phyloP scores from a whole-genome alignment of 2,329 filamentous ascomycete genomes.

The Fusarium scirpi region DNA sequence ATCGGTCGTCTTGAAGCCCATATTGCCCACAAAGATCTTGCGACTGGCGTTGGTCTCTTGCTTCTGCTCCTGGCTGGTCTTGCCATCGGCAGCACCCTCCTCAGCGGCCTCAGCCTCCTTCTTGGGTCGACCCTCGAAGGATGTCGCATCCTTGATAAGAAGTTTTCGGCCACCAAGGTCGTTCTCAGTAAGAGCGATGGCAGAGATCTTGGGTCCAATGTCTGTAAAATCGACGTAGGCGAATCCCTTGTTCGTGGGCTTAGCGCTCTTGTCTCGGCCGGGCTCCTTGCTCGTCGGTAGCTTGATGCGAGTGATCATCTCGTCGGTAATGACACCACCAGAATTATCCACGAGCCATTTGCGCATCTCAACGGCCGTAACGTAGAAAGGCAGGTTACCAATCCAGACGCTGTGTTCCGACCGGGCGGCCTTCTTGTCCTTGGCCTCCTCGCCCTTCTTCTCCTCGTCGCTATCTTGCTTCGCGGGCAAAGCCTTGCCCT shows the following conservation, averaged over 20 bases:
- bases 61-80: constrained; percentile 53
- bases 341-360: constrained; percentile 82
- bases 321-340: constrained; percentile 72
- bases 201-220: constrained; percentile 76
- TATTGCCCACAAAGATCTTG: constrained; percentile 92
- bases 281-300: constrained; percentile 74
- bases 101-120: constrained; percentile 62
- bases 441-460: constrained; percentile 51
- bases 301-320: constrained; percentile 86
- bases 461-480: constrained; percentile 55
- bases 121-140: constrained; percentile 88
- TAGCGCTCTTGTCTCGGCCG: constrained; percentile 50
- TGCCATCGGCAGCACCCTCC: constrained; percentile 47
- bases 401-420: constrained; percentile 94
- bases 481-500: constrained; percentile 71
- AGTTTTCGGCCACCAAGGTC: constrained; percentile 81
- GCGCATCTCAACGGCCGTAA: constrained; percentile 79
- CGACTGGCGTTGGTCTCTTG: constrained; percentile 72
- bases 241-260: constrained; percentile 84
- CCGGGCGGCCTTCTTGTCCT: constrained; percentile 64
- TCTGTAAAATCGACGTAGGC: constrained; percentile 93
- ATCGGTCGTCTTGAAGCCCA: constrained; percentile 84
- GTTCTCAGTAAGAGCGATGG: constrained; percentile 87
- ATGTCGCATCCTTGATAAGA: constrained; percentile 92
- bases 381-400: constrained; percentile 89